These are phyloP conservation scores for Russula ochroleuca DNA, from an alignment of 768 basidiomycete species.

Conservation along the genomic window DNA sequence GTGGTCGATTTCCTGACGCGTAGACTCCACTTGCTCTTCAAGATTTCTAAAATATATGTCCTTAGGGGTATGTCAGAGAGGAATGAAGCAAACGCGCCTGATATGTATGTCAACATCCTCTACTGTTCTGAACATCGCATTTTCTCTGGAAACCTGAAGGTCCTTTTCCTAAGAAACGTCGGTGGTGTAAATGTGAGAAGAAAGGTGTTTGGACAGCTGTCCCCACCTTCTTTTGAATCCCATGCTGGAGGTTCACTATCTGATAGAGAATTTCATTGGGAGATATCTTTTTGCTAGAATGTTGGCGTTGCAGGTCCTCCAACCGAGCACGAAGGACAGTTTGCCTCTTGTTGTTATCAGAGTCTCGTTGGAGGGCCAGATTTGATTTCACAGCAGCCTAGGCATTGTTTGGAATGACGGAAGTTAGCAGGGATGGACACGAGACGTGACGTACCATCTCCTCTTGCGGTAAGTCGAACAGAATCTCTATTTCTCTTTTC, in stretches of 20 bases:
- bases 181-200: conserved; percentile 4
- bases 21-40: conserved; percentile 63
- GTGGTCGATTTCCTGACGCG: conserved; percentile 38
- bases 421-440: not conserved
- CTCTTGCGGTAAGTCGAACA: conserved; percentile 77
- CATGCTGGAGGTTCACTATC: conserved; percentile 71
- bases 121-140: conserved; percentile 75
- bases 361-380: conserved; percentile 53
- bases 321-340: conserved; percentile 69
- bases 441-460: conserved; percentile 59
- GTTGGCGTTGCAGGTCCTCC: conserved; percentile 63
- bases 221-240: conserved; percentile 69
- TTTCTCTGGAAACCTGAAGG: conserved; percentile 73
- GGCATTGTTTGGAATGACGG: conserved; percentile 28
- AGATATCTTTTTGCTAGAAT: conserved; percentile 64
- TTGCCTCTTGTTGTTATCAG: too few relatives aligned
- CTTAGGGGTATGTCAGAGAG: conserved; percentile 19
- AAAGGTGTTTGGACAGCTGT: not conserved
- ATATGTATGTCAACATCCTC: conserved; percentile 86
- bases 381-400: conserved; percentile 75
- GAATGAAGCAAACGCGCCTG: conserved; percentile 48
- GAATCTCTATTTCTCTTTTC: conserved; percentile 67
- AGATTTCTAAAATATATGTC: conserved; percentile 50
- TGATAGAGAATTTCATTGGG: conserved; percentile 71
- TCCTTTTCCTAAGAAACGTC: conserved; percentile 63